Evolutionary conservation across 2,329 filamentous ascomycete species (phyloP).

Genomic region (Apiospora aurea): DNA sequence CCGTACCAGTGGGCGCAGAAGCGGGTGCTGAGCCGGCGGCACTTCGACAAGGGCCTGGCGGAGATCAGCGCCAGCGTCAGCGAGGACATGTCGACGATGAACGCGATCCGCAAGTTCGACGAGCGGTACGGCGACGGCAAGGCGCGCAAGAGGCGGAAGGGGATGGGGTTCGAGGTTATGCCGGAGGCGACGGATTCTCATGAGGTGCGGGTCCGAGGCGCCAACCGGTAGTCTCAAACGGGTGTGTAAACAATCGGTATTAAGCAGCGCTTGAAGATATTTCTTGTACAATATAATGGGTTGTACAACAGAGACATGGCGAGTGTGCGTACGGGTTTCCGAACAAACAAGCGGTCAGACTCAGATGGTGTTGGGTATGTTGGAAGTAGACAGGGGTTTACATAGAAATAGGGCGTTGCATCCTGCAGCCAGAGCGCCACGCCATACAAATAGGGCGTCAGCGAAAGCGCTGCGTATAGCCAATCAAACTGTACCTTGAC

Average conservation of each 20-base stretch:
- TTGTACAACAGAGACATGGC: conserved; percentile 7
- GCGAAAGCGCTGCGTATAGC: neutral
- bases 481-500: neutral
- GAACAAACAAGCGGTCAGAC: neutral
- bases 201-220: conserved; percentile 51
- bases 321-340: neutral
- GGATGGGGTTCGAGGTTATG: conserved; percentile 66
- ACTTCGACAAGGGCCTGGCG: conserved; percentile 85
- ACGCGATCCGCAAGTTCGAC: conserved; percentile 92
- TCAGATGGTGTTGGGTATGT: neutral
- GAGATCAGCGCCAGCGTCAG: conserved; percentile 93
- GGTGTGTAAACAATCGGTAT: neutral
- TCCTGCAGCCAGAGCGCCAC: conserved; percentile 14
- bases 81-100: conserved; percentile 89
- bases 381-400: neutral
- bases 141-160: conserved; percentile 62
- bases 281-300: conserved; percentile 2
- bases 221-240: neutral
- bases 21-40: conserved; percentile 68
- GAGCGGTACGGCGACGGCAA: conserved; percentile 90
- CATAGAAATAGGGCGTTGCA: conserved; percentile 28
- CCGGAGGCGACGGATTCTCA: conserved; percentile 48
- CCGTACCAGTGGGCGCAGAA: conserved; percentile 70
- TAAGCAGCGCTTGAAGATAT: neutral
- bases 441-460: conserved; percentile 34